These are phyloP conservation scores for Musa beccarii DNA, from an alignment of 176 grass and related monocot genomes.

Conservation along the genomic window DNA sequence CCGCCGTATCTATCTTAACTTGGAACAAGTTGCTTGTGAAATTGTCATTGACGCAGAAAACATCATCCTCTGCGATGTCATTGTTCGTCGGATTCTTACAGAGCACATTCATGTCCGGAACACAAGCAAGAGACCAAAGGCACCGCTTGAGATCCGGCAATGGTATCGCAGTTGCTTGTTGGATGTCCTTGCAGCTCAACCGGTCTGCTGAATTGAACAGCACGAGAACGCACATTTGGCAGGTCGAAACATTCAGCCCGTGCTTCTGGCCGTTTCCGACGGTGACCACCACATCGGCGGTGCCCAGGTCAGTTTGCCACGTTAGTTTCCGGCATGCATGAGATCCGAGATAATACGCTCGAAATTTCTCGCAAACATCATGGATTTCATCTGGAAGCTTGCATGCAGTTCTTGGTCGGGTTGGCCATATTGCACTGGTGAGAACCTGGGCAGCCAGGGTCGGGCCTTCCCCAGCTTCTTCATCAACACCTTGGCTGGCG, in stretches of 20 bases:
- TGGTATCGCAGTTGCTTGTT: constrained; percentile 77
- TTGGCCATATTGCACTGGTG: constrained; percentile 77
- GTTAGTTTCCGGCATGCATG: constrained; percentile 83
- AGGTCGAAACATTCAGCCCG: constrained; percentile 92
- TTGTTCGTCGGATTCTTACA: constrained; percentile 95
- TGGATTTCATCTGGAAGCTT: constrained; percentile 85
- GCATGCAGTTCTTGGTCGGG: constrained; percentile 59
- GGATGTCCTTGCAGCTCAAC: constrained; percentile 66
- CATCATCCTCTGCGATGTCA: constrained; percentile 89
- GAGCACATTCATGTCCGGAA: constrained; percentile 91
- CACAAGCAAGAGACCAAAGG: constrained; percentile 88
- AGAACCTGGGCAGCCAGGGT: constrained; percentile 86
- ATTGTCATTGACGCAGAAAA: constrained; percentile 89
- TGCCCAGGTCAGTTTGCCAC: constrained; percentile 98
- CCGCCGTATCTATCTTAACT: constrained; percentile 91
- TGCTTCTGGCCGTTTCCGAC: constrained; percentile 88
- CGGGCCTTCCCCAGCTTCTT: constrained; percentile 49
- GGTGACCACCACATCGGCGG: constrained; percentile 80
- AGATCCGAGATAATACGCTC: constrained; percentile 83
- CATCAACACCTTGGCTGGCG: constrained; percentile 47
- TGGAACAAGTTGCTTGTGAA: constrained; percentile 94
- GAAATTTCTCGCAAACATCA: constrained; percentile 67
- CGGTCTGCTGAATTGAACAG: constrained; percentile 60
- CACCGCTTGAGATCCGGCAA: constrained; percentile 83
- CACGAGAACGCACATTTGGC: constrained; percentile 96